Evolutionary conservation across 2,329 filamentous ascomycete species (phyloP).

Genomic region (Aspergillus flavus): DNA sequence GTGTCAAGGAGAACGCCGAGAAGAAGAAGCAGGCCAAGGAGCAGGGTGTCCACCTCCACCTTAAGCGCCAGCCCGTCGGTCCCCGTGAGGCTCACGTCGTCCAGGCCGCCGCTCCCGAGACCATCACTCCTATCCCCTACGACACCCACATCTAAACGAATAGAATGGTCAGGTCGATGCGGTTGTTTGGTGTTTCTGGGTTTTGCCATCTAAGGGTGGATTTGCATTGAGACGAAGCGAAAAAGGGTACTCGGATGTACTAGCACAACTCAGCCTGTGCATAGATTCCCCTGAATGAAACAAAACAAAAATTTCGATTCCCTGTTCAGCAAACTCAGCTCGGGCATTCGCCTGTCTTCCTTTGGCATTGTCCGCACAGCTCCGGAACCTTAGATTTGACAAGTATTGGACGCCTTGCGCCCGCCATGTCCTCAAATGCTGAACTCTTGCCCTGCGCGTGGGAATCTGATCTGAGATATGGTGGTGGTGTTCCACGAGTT

Average conservation of each 20-base stretch:
- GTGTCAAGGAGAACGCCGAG: conserved; percentile 94
- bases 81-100: conserved; percentile 82
- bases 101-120: conserved; percentile 86
- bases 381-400: background rate
- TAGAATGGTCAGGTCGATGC: conserved; percentile 38
- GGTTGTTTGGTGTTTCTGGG: conserved; percentile 44
- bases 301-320: conserved; percentile 42
- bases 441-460: background rate
- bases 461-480: background rate
- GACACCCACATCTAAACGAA: conserved; percentile 91
- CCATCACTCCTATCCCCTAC: conserved; percentile 87
- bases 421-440: background rate
- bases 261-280: conserved; percentile 43
- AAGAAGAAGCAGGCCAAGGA: conserved; percentile 92
- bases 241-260: conserved; percentile 41
- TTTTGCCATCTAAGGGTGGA: conserved; percentile 36
- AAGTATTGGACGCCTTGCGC: background rate
- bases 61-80: conserved; percentile 85
- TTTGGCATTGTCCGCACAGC: background rate
- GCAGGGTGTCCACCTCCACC: conserved; percentile 80
- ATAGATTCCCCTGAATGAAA: conserved; percentile 50
- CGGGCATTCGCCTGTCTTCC: background rate
- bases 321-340: conserved; percentile 13
- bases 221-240: conserved; percentile 43
- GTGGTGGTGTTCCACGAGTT: background rate